phyloP scores from a whole-genome alignment of 345 rosid genomes.

The Gossypium ekmanianum region DNA sequence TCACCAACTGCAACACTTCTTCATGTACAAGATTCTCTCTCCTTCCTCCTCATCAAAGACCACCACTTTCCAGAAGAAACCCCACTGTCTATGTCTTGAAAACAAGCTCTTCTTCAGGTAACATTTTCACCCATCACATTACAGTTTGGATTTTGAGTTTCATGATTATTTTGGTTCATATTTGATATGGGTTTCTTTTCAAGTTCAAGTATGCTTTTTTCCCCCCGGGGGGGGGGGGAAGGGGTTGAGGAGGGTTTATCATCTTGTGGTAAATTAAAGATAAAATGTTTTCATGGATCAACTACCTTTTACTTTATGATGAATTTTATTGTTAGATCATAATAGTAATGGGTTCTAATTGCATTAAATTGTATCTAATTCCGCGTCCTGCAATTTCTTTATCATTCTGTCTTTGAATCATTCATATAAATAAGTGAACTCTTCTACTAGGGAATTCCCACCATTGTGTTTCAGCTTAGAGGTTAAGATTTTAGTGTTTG shows the following conservation, averaged over 20 bases:
- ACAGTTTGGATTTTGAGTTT: not conserved
- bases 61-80: constrained; percentile 21
- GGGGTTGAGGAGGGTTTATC: not conserved
- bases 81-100: constrained; percentile 33
- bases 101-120: constrained; percentile 55
- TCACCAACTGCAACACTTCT: constrained; percentile 28
- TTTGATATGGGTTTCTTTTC: not conserved
- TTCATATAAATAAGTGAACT: not conserved
- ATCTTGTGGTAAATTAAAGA: not conserved
- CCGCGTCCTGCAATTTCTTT: not conserved
- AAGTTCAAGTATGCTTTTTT: too few species aligned
- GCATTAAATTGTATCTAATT: not conserved
- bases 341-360: not conserved
- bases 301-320: not conserved
- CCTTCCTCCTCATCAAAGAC: constrained; percentile 30
- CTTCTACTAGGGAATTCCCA: not conserved
- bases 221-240: too few species aligned
- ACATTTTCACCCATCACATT: not conserved
- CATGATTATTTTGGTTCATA: not conserved
- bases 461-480: not conserved
- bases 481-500: not conserved
- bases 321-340: not conserved
- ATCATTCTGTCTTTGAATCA: not conserved
- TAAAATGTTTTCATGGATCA: not conserved
- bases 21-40: constrained; percentile 24